A percentile compares a stretch with the other conserved stretches of the same genome.
phyloP scores from a whole-genome alignment of 805 yeast genomes.

The Candida nemodendra region DNA sequence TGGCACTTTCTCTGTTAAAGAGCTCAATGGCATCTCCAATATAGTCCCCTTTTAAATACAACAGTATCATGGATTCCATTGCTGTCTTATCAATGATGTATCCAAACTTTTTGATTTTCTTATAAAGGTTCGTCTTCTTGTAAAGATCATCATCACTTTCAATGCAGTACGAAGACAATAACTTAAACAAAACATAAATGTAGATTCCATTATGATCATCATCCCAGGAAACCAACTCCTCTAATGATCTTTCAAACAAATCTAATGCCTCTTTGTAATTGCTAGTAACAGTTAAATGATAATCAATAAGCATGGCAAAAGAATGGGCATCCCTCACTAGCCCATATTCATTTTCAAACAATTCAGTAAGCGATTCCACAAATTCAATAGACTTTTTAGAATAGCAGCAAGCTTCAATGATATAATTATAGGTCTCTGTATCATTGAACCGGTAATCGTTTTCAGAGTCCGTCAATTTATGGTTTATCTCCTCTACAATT shows the following conservation, averaged over 20 bases:
- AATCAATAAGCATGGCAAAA: slow-evolving; percentile 35
- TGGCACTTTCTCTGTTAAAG: slow-evolving; percentile 40
- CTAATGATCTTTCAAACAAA: slow-evolving; percentile 35
- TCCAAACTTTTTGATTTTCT: slow-evolving; percentile 41
- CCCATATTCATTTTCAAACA: slow-evolving; percentile 32
- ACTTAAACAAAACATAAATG: slow-evolving; percentile 26
- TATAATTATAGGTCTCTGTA: slow-evolving; percentile 24
- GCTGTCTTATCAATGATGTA: slow-evolving; percentile 37
- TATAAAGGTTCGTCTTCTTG: slow-evolving; percentile 34
- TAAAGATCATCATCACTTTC: slow-evolving; percentile 16
- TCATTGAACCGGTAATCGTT: slow-evolving; percentile 22
- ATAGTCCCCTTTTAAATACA: slow-evolving; percentile 35
- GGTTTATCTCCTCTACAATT: slow-evolving; percentile 25
- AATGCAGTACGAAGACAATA: slow-evolving; percentile 23
- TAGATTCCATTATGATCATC: slow-evolving; percentile 31
- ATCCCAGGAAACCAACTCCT: slow-evolving; percentile 46
- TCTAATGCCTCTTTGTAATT: slow-evolving; percentile 36
- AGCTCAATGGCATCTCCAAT: slow-evolving; percentile 42
- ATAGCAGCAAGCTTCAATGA: slow-evolving; percentile 28
- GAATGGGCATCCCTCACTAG: slow-evolving; percentile 37
- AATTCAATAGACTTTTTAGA: slow-evolving; percentile 26
- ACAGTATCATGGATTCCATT: slow-evolving; percentile 36
- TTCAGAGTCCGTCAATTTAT: slow-evolving; percentile 9
- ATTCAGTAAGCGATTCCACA: slow-evolving; percentile 25
- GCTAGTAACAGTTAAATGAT: slow-evolving; percentile 27